Evolutionary conservation across 2,329 filamentous ascomycete species (phyloP).

Genomic region (Diaporthe sp.): DNA sequence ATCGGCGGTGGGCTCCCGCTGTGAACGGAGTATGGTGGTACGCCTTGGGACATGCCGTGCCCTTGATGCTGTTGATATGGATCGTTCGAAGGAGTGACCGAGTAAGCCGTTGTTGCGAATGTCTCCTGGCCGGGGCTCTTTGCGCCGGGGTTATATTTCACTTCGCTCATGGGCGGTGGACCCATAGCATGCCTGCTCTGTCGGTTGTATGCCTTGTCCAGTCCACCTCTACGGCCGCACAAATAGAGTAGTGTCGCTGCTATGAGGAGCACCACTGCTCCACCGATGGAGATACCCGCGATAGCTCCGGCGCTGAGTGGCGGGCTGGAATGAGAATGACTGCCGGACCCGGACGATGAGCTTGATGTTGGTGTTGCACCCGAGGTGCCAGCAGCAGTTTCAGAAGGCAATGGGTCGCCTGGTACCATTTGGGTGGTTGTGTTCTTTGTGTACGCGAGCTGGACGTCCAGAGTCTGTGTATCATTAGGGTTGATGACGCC

Average conservation of each 20-base stretch:
- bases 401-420: conserved; percentile 67
- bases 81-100: conserved; percentile 43
- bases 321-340: conserved; percentile 20
- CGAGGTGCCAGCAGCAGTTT: conserved; percentile 48
- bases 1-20: conserved; percentile 42
- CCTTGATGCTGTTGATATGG: conserved; percentile 45
- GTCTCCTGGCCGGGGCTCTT: conserved; percentile 53
- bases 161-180: conserved; percentile 47
- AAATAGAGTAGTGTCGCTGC: conserved; percentile 62
- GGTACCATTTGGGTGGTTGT: conserved; percentile 68
- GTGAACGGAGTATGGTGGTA: conserved; percentile 30
- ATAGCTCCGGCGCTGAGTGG: conserved; percentile 61
- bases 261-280: conserved; percentile 58
- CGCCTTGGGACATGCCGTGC: conserved; percentile 38
- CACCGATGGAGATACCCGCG: conserved; percentile 70
- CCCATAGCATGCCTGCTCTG: conserved; percentile 42
- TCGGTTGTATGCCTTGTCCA: conserved; percentile 52
- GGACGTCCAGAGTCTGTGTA: conserved; percentile 61
- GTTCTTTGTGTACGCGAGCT: conserved; percentile 61
- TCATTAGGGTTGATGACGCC: conserved; percentile 79
- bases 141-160: conserved; percentile 43
- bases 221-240: conserved; percentile 58
- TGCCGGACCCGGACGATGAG: conserved; percentile 34
- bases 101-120: conserved; percentile 46
- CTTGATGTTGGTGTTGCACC: conserved; percentile 35